Evolutionary conservation across 306 rosid species (phyloP), one percentile per base, ranked within the genome.

Genomic region (Hylodesmum podocarpum): DNA sequence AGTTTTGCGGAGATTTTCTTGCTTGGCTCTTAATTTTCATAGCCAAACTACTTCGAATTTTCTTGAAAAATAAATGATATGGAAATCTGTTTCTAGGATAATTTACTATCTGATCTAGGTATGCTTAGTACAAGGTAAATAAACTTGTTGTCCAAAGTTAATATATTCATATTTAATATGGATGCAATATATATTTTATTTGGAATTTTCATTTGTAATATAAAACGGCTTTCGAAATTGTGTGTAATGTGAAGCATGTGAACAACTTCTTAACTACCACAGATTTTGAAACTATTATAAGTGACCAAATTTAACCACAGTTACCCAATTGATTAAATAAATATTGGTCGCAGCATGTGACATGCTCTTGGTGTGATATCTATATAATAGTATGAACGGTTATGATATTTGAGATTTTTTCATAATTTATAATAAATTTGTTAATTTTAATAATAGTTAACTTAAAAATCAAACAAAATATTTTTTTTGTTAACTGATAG

Each of bases 61-160:
- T 0, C 50, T 47, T 47, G 1, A n/a, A 4, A 44, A 14, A 41
- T 1, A 34, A 34, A 28, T 27, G 46, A 2, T 18, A 66, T 62
- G 43, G 67, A 54, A 51, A 53, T n/a, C 18, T 18, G 51, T 47
- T 64, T 51, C 49, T 63, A 39, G 62, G 68, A 27, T 29, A 51
- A 21, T 31, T 19, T 53, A 31, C 29, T 43, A 49, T 27, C 50
- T 57, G 37, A 70, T 62, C 78, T 49, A 72, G 58, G 59, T 41
- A 9, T 72, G 7, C 25, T 37, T 71, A 4, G 19, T 49, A 79
- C 78, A 34, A 18, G 16, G 57, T 49, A 49, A 22, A 49, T 6
- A 46, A 78, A 70, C 72, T 78, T 78, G 77, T 29, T 19, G 41
- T 61, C 57, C 72, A 70, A 70, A 44, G 72, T 47, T 43, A 49